These are phyloP conservation scores for Thymus quinquecostatus DNA, from an alignment of 257 asterid genomes.

Conservation along the genomic window DNA sequence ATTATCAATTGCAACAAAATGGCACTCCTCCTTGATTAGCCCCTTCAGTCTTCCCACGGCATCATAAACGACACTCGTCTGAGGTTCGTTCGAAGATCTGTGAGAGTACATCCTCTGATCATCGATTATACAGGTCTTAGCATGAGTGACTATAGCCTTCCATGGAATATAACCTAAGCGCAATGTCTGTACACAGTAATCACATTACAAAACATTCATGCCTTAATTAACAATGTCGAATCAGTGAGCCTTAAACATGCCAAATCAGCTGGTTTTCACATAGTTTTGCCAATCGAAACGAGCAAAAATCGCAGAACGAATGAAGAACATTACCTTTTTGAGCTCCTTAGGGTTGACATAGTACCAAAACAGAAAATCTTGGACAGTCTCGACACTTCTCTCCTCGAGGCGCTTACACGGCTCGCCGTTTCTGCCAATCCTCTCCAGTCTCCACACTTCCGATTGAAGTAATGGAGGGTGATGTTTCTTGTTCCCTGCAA, in stretches of 20 bases:
- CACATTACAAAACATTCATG: background rate
- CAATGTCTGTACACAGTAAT: slow-evolving; percentile 35
- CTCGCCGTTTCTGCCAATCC: slow-evolving; percentile 31
- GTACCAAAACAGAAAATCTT: slow-evolving; percentile 46
- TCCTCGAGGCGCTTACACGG: slow-evolving; percentile 25
- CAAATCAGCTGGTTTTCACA: too few species aligned
- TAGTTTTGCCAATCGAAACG: too few species aligned
- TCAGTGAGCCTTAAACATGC: too few species aligned
- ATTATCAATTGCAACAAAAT: slow-evolving; percentile 28
- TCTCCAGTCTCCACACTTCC: slow-evolving; percentile 35
- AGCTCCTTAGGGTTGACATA: slow-evolving; percentile 37
- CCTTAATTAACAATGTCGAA: too few species aligned
- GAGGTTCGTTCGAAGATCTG: slow-evolving; percentile 22
- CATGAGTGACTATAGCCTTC: slow-evolving; percentile 47
- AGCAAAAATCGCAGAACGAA: background rate
- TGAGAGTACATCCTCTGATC: slow-evolving; percentile 30
- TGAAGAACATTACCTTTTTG: background rate
- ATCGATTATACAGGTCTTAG: slow-evolving; percentile 42
- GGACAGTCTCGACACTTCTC: slow-evolving; percentile 28
- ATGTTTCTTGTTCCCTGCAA: background rate
- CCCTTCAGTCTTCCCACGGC: slow-evolving; percentile 45
- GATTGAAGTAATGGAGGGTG: background rate
- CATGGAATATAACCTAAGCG: slow-evolving; percentile 21
- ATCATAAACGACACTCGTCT: slow-evolving; percentile 34
- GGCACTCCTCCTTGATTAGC: slow-evolving; percentile 22